Conservation (phyloP, 176 grass and related monocot genomes). For the Lolium rigidum region DNA sequence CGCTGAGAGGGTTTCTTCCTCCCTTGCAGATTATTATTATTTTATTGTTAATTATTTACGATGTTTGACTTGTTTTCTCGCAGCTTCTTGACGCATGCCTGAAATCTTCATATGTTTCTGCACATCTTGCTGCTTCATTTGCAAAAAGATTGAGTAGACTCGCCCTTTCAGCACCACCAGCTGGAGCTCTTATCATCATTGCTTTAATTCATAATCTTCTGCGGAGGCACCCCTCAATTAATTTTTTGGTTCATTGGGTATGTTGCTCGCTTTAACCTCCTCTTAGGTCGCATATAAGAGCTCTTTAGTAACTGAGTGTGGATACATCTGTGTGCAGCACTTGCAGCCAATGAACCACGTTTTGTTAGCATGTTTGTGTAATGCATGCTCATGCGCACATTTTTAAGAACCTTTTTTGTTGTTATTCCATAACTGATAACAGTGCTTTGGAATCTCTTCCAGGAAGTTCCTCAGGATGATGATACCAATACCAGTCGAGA, state of each 20-base stretch:
- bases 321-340: neutral
- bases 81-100: conserved; percentile 93
- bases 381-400: neutral
- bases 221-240: conserved; percentile 84
- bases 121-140: conserved; percentile 93
- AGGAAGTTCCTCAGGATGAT: conserved; percentile 58
- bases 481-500: conserved; percentile 43
- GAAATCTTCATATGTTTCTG: conserved; percentile 88
- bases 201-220: conserved; percentile 95
- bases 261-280: conserved; percentile 35
- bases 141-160: conserved; percentile 97
- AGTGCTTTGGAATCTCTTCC: conserved; percentile 44
- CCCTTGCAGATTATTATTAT: neutral
- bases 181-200: conserved; percentile 92
- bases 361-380: neutral
- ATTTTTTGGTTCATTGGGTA: conserved; percentile 98
- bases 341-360: neutral
- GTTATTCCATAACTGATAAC: conserved; percentile 20
- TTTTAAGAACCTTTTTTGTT: neutral
- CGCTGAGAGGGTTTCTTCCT: neutral
- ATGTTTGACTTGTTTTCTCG: conserved; percentile 41
- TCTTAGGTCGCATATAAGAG: neutral
- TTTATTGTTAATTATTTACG: neutral
- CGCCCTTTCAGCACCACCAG: conserved; percentile 74
- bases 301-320: conserved; percentile 22